Conservation (phyloP, 2,329 filamentous ascomycete species). For the Colletotrichum sp. region DNA sequence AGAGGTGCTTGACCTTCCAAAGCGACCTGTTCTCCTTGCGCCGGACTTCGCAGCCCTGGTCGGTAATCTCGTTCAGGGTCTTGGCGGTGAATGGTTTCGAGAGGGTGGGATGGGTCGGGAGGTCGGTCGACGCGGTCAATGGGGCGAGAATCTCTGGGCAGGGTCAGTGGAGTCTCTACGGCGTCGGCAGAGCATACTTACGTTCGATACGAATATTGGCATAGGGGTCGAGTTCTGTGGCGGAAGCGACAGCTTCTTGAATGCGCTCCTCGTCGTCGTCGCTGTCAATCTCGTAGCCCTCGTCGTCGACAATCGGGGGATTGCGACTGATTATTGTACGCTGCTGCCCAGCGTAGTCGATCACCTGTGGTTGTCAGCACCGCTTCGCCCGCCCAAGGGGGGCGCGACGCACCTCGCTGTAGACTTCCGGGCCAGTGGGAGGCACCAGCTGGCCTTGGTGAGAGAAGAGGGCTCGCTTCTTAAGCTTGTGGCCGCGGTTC, state of each 20-base stretch:
- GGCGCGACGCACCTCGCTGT: conserved; percentile 68
- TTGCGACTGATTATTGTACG: conserved; percentile 78
- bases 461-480: conserved; percentile 75
- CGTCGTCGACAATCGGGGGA: conserved; percentile 74
- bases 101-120: conserved; percentile 76
- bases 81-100: conserved; percentile 77
- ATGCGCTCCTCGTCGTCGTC: conserved; percentile 71
- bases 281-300: conserved; percentile 78
- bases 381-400: neutral
- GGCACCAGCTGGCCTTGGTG: conserved; percentile 73
- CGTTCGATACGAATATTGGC: conserved; percentile 73
- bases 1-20: conserved; percentile 76
- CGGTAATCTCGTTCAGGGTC: conserved; percentile 73
- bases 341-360: conserved; percentile 76
- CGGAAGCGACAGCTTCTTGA: conserved; percentile 64
- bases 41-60: conserved; percentile 73
- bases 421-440: conserved; percentile 68
- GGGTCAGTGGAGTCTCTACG: conserved; percentile 29
- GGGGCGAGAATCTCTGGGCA: conserved; percentile 73
- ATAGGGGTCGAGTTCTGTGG: conserved; percentile 78
- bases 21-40: conserved; percentile 76
- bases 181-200: conserved; percentile 43
- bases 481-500: conserved; percentile 81
- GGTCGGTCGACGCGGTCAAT: conserved; percentile 75
- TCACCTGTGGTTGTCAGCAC: conserved; percentile 51